Evolutionary conservation across 805 yeast genomes (phyloP).

Genomic region (Candida ponderosae): DNA sequence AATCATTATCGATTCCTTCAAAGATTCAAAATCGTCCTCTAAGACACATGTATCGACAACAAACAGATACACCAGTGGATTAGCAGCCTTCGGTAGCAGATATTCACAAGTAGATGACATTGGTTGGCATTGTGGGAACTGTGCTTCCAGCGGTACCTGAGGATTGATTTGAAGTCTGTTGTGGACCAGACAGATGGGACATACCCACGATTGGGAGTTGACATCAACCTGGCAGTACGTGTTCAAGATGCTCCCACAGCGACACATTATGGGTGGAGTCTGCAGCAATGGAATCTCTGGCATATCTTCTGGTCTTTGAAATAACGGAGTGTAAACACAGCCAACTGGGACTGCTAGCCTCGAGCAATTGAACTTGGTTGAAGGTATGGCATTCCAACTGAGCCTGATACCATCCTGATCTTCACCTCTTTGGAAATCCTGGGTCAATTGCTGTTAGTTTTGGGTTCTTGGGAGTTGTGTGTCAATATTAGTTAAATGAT

Average conservation of each 20-base stretch:
- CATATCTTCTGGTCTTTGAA: constrained; percentile 32
- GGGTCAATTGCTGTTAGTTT: not conserved
- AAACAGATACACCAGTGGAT: constrained; percentile 41
- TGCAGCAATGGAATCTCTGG: constrained; percentile 22
- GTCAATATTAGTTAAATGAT: too few species aligned
- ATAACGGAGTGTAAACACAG: constrained; percentile 51
- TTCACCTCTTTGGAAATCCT: constrained; percentile 41
- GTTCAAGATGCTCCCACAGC: constrained; percentile 45
- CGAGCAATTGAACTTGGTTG: constrained; percentile 43
- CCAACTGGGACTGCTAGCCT: constrained; percentile 49
- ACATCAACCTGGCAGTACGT: constrained; percentile 34
- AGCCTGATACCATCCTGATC: constrained; percentile 55
- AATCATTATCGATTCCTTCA: constrained; percentile 41
- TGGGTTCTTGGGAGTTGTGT: too few species aligned
- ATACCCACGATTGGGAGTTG: constrained; percentile 35
- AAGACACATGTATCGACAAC: constrained; percentile 52
- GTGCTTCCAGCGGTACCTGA: too few species aligned
- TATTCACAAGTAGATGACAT: constrained; percentile 47
- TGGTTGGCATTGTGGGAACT: constrained; percentile 27
- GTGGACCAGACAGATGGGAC: constrained; percentile 46
- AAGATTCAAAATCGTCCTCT: constrained; percentile 39
- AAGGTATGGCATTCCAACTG: constrained; percentile 55
- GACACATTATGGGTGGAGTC: constrained; percentile 38
- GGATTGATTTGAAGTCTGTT: constrained; percentile 29
- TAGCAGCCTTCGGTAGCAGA: constrained; percentile 22